Percentiles rank a stretch among this genome's conserved stretches.
Evolutionary conservation across 768 basidiomycete genomes (phyloP).

Genomic region (Sporobolomyces pararoseus): DNA sequence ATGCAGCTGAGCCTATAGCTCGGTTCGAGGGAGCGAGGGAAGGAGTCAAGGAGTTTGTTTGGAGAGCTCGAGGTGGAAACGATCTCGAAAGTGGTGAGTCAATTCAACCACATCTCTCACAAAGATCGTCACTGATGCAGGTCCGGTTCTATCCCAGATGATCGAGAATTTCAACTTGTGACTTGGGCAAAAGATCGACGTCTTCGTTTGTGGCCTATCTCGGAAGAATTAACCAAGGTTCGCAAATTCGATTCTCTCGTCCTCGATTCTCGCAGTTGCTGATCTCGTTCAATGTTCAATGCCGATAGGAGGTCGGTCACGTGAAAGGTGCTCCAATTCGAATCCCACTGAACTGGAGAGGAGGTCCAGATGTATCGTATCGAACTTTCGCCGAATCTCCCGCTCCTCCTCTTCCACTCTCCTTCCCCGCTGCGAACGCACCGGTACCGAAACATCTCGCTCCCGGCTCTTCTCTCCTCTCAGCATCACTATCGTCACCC

Average conservation of each 20-base stretch:
- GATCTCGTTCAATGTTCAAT: no score
- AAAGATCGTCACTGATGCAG: background rate
- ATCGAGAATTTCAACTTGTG: constrained; percentile 61
- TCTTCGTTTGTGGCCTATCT: constrained; percentile 83
- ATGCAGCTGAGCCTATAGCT: constrained; percentile 59
- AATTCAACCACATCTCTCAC: constrained; percentile 48
- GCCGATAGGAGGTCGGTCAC: constrained; percentile 50
- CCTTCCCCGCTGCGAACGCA: background rate
- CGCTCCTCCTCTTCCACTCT: constrained; percentile 19
- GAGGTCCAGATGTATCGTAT: constrained; percentile 49
- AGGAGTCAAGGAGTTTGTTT: constrained; percentile 96
- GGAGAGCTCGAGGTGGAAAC: constrained; percentile 62
- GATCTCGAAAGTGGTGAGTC: constrained; percentile 56
- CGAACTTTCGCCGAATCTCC: constrained; percentile 34
- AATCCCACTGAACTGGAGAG: constrained; percentile 49
- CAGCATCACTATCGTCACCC: constrained; percentile 22
- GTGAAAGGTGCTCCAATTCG: constrained; percentile 48
- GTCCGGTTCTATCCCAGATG: constrained; percentile 49
- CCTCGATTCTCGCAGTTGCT: no score
- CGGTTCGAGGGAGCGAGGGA: constrained; percentile 75
- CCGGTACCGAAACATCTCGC: constrained; percentile 8
- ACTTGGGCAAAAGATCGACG: constrained; percentile 89
- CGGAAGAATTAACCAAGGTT: constrained; percentile 66
- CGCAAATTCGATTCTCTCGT: no score
- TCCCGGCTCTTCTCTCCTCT: constrained; percentile 16